Base-by-base conservation (phyloP, 768 basidiomycete species). In the Mycena indigotica region DNA sequence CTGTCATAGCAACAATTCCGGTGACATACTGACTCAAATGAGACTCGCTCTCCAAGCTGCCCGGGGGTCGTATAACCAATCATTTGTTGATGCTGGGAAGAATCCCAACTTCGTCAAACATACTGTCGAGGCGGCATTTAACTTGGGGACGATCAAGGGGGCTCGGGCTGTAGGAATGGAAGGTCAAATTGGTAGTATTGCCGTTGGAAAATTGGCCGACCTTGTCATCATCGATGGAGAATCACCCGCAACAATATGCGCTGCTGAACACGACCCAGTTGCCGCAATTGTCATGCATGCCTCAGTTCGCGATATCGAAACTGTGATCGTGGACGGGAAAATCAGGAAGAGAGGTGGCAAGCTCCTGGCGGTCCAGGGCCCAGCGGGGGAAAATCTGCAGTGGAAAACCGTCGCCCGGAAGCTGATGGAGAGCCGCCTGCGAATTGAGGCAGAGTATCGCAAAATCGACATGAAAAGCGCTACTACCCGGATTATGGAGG, bases 1-100 rank as follows among this genome's bases (percentile, higher is more conserved):
- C 57, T 62, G 61, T 53, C 56, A 62, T 35, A 26, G 41, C 10
- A 58, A 41, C 53, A 55, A 55, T 53, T 58, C 61, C 6, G 61
- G 50, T 39, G 57, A 58, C 57, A 55, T 62, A 4, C 53, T 58
- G 41, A 24, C 53, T n/a, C 61, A 62, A 17, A 62, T 62, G 61
- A 52, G 61, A 1, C 53, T 62, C 61, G n/a, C n/a, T n/a, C n/a
- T n/a, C n/a, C n/a, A 62, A 38, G 53, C 21, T 49, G 57, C 57
- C 1, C 61, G 61, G 24, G 57, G 53, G 0, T 13, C 39, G 13
- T 21, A 24, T 38, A 58, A 58, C 45, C 19, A 50, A 29, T 23
- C 0, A 15, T 62, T 62, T 45, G 44, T 56, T 29, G 56, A 24
- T 1, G 38, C 24, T 1, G 50, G 54, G 10, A 56, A 55, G 57